Conservation (phyloP, 2,329 filamentous ascomycete species). For the Daldinia sp. region DNA sequence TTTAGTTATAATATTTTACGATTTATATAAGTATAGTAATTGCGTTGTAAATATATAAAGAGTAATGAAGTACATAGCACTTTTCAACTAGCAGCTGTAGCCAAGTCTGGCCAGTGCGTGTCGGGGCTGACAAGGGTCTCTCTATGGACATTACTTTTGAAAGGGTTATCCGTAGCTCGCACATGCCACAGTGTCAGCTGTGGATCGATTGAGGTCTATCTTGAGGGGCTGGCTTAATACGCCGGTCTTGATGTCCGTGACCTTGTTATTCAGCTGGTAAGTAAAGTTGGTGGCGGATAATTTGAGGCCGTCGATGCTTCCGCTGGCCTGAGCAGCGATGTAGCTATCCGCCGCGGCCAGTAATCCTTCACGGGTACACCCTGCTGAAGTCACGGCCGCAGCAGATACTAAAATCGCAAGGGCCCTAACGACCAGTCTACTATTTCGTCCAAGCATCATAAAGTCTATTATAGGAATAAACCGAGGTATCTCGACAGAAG, state of each 20-base stretch:
- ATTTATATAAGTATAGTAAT: too few relatives aligned
- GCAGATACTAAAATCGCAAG: conserved; percentile 16
- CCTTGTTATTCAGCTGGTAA: conserved; percentile 50
- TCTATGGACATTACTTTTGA: too few relatives aligned
- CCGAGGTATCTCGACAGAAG: neutral
- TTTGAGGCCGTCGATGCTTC: conserved; percentile 41
- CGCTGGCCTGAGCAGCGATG: conserved; percentile 46
- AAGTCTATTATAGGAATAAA: neutral
- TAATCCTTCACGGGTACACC: conserved; percentile 49
- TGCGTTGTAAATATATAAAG: too few relatives aligned
- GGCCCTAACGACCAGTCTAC: conserved; percentile 14
- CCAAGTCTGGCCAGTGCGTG: too few relatives aligned
- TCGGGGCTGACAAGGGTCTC: too few relatives aligned
- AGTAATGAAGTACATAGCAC: too few relatives aligned
- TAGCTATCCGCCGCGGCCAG: conserved; percentile 49
- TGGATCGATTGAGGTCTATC: conserved; percentile 48
- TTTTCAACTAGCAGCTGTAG: too few relatives aligned
- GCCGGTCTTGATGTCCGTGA: conserved; percentile 43
- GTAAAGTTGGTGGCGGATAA: conserved; percentile 48
- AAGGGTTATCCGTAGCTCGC: too few relatives aligned
- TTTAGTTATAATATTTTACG: too few relatives aligned
- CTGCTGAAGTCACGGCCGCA: conserved; percentile 29
- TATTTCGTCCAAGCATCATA: conserved; percentile 14
- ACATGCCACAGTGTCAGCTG: conserved; percentile 46
- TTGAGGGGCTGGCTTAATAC: conserved; percentile 45